Percentiles rank a stretch among this genome's conserved stretches.
These are phyloP conservation scores for Amaranthus cruentus DNA, from an alignment of 148 eudicot species.

Conservation along the genomic window DNA sequence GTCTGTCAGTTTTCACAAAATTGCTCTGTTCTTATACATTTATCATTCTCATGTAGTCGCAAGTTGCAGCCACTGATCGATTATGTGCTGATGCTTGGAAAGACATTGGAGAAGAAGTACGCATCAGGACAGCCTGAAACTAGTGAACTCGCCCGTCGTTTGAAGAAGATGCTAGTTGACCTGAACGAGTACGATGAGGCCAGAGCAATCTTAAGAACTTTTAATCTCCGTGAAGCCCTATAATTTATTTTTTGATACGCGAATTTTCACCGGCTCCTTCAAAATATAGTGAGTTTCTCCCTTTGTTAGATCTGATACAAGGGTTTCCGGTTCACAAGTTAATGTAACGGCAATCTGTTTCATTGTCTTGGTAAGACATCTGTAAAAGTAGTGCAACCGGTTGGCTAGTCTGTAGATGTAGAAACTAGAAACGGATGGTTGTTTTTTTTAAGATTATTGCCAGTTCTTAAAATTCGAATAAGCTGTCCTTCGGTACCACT, in stretches of 20 bases:
- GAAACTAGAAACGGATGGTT: too few species aligned
- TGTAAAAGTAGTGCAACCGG: too few species aligned
- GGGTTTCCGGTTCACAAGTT: background rate
- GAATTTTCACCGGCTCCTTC: background rate
- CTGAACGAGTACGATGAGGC: constrained; percentile 88
- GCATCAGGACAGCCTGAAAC: constrained; percentile 41
- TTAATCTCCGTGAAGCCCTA: constrained; percentile 74
- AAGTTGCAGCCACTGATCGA: constrained; percentile 81
- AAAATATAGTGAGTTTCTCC: background rate
- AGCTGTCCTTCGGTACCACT: too few species aligned
- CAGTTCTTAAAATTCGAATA: too few species aligned
- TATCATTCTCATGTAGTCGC: constrained; percentile 40
- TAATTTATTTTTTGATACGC: background rate
- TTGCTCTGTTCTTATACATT: background rate
- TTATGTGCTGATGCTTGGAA: constrained; percentile 54
- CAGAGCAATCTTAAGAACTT: constrained; percentile 59
- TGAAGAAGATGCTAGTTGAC: constrained; percentile 90
- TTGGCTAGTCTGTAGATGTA: too few species aligned
- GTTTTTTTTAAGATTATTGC: too few species aligned
- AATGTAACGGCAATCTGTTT: background rate
- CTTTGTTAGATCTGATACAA: background rate
- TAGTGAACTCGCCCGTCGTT: constrained; percentile 61
- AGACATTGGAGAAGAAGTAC: constrained; percentile 61
- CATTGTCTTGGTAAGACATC: too few species aligned
- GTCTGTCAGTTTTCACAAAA: background rate